Base-by-base conservation (phyloP, 2,329 filamentous ascomycete species). In the Biscogniauxia mediterranea region DNA sequence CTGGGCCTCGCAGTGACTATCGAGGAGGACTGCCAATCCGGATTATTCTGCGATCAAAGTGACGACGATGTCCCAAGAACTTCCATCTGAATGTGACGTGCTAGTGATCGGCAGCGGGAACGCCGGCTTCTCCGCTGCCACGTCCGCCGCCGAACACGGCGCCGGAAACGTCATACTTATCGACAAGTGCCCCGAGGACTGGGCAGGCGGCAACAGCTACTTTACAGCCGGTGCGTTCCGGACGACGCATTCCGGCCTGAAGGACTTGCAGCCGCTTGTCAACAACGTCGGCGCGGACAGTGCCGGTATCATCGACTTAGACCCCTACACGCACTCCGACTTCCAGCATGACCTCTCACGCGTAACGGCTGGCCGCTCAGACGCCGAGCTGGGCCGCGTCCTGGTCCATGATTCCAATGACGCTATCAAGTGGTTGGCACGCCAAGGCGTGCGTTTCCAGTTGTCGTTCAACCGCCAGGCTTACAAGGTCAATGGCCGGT, bases 191-290 rank as follows among this genome's bases (percentile, higher is more conserved):
- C 85, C 86, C 0, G 68, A 80, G 57, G 72, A 78, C 5, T 88
- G 85, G 82, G 84, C 81, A 0, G 87, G 87, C 13, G 87, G 87
- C 0, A 89, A 89, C 68, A 80, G 80, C 0, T 88, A 83, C 68
- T 89, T 89, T 75, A 89, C 87, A 0, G 87, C 87, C 0, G 87
- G 85, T 1, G 86, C 85, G 1, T 88, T 83, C 69, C 82, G 88
- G 6, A 85, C 81, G 1, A 80, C 77, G 1, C 84, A 88, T 67
- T 59, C 69, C 6, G 87, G 87, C 0, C 75, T 87, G 0, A 11
- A 69, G 0, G 86, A 89, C 66, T 67, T 90, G 0, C 73, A 89
- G 0, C 85, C 86, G 0, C 68, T 89, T 3, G 84, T 90, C 54
- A 85, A 85, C 69, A 89, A 89, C 63, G 81, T 85, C 1, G 71